phyloP scores from a whole-genome alignment of 192 early-diverging fungal species.

The Geranomyces michiganensis region DNA sequence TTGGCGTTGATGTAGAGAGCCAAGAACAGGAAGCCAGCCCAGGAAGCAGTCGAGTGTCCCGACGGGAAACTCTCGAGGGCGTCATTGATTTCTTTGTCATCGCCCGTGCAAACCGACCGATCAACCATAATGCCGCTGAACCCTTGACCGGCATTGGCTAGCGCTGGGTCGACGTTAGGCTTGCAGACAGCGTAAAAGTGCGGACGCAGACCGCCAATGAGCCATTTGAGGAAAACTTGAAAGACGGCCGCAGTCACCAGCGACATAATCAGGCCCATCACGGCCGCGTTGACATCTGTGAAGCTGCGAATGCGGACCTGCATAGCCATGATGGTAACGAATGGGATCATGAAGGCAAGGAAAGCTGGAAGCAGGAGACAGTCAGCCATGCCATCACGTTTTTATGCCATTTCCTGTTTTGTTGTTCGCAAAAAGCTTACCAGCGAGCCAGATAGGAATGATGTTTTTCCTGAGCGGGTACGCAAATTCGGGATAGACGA shows the following conservation, averaged over 20 bases:
- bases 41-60: conserved; percentile 22
- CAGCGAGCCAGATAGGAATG: conserved; percentile 28
- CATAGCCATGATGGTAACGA: not conserved
- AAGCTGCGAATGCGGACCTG: conserved; percentile 23
- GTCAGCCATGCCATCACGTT: too few relatives aligned
- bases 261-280: conserved; percentile 17
- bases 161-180: conserved; percentile 17
- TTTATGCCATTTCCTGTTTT: not conserved
- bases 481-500: conserved; percentile 28
- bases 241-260: conserved; percentile 31
- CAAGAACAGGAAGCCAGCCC: conserved; percentile 17
- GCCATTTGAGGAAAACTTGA: conserved; percentile 34
- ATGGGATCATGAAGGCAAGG: conserved; percentile 17
- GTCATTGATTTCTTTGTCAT: conserved; percentile 33
- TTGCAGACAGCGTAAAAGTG: conserved; percentile 37
- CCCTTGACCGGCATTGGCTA: conserved; percentile 22
- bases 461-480: conserved; percentile 26
- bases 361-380: too few relatives aligned
- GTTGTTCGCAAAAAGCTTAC: too few relatives aligned
- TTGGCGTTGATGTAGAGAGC: conserved; percentile 19
- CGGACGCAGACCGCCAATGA: conserved; percentile 35
- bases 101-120: conserved; percentile 22
- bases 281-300: conserved; percentile 10
- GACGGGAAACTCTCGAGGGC: conserved; percentile 16
- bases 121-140: conserved; percentile 29